Conservation (phyloP, 345 rosid genomes). For the Eucalyptus leucophloia region DNA sequence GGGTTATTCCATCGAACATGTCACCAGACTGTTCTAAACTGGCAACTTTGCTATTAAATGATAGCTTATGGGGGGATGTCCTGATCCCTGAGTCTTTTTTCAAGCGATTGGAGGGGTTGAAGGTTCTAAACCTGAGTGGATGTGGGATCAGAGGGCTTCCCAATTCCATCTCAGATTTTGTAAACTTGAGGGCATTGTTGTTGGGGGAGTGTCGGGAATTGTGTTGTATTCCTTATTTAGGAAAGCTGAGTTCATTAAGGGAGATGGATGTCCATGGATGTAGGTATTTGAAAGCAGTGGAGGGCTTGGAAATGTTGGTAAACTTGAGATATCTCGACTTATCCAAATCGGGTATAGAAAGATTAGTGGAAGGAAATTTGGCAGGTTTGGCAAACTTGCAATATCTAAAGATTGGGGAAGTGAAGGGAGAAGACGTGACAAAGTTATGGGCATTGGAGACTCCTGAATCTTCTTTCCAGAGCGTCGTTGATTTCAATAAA, state of each 20-base stretch:
- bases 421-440: not conserved
- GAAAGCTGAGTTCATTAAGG: not conserved
- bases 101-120: not conserved
- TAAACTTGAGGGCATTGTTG: not conserved
- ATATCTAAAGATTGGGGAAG: not conserved
- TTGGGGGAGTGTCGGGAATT: not conserved
- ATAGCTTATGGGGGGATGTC: not conserved
- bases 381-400: not conserved
- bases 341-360: not conserved
- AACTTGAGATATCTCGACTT: not conserved
- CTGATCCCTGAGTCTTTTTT: not conserved
- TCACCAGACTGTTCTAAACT: not conserved
- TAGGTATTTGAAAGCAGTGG: not conserved
- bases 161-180: not conserved
- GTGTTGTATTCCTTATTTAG: slow-evolving; percentile 1
- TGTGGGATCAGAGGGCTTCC: not conserved
- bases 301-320: not conserved
- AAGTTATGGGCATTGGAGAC: not conserved
- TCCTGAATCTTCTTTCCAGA: not conserved
- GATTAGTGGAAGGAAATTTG: not conserved
- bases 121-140: not conserved
- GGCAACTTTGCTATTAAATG: not conserved
- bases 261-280: not conserved
- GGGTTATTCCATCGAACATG: not conserved
- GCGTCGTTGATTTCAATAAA: not conserved